Conservation (phyloP, 169 alveolate species). For the Miamiensis avidus region DNA sequence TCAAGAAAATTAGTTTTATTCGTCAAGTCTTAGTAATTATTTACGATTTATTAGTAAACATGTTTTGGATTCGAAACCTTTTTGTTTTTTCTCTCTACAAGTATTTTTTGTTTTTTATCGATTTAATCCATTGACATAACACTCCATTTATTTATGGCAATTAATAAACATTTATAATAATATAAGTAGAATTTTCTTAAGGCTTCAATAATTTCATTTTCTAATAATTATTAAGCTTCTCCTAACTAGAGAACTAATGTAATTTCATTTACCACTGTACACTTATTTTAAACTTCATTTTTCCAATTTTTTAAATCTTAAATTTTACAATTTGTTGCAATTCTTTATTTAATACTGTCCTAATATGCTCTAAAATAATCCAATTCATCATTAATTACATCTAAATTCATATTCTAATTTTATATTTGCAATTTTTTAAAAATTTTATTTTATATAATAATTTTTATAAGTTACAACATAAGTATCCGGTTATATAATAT, state of each 20-base stretch:
- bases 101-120: too few relatives aligned
- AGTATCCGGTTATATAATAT: background rate
- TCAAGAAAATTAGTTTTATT: background rate
- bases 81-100: background rate
- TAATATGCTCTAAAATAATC: constrained; percentile 46
- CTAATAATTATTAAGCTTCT: background rate
- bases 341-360: constrained; percentile 13
- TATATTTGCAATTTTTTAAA: background rate
- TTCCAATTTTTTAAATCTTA: constrained; percentile 29
- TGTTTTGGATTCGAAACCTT: background rate
- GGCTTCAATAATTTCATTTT: background rate
- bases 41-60: background rate
- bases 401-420: constrained; percentile 23
- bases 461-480: background rate
- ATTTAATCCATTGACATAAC: background rate
- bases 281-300: background rate
- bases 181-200: background rate
- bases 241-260: background rate
- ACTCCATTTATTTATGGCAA: background rate
- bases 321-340: constrained; percentile 21
- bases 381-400: constrained; percentile 24
- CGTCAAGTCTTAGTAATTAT: background rate
- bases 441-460: background rate
- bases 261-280: background rate
- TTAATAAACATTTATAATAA: background rate